phyloP scores from a whole-genome alignment of 768 basidiomycete genomes.

The Auriscalpium microsporum region DNA sequence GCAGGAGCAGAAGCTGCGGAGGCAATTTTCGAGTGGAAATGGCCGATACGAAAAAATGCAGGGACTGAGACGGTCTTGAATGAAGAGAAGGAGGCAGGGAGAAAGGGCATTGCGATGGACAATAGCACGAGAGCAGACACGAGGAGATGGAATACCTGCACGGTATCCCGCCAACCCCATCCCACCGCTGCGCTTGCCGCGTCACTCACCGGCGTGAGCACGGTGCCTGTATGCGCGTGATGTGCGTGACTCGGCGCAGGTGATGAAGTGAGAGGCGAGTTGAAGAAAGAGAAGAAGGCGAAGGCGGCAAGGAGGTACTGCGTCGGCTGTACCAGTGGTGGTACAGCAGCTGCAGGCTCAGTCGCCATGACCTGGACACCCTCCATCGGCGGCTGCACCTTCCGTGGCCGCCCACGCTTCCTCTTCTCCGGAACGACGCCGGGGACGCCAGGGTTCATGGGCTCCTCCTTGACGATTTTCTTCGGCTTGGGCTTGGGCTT shows the following conservation, averaged over 20 bases:
- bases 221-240: constrained; percentile 53
- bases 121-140: constrained; percentile 57
- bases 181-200: constrained; percentile 6
- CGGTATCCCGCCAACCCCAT: constrained; percentile 43
- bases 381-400: constrained; percentile 45
- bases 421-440: constrained; percentile 58
- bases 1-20: constrained; percentile 1
- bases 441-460: constrained; percentile 14
- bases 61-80: neutral
- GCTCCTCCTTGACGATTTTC: constrained; percentile 29
- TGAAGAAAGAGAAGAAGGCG: constrained; percentile 81
- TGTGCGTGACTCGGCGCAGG: constrained; percentile 24
- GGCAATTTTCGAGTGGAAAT: neutral
- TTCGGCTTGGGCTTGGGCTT: constrained; percentile 38
- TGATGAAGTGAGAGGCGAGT: constrained; percentile 52
- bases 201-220: constrained; percentile 36
- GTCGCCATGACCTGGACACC: constrained; percentile 10
- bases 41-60: neutral
- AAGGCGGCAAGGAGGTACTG: constrained; percentile 80
- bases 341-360: constrained; percentile 7
- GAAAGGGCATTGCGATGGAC: constrained; percentile 44
- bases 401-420: constrained; percentile 78
- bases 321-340: constrained; percentile 9
- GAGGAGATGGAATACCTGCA: constrained; percentile 59
- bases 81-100: constrained; percentile 21